phyloP scores from a whole-genome alignment of 495 filamentous ascomycete genomes.

The Podospora conica region DNA sequence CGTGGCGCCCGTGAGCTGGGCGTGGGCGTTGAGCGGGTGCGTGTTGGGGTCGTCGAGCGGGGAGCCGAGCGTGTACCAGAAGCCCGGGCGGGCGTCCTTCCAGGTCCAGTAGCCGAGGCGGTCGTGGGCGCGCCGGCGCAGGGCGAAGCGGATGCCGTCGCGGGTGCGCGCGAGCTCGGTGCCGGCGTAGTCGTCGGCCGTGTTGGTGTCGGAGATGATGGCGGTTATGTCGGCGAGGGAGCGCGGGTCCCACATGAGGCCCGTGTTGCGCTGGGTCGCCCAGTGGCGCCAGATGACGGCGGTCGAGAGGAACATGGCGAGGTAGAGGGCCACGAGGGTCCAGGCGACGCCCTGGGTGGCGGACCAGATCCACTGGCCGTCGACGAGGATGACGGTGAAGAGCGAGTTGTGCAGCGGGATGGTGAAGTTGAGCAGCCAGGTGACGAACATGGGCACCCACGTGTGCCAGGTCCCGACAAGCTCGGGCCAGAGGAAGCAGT shows the following conservation, averaged over 20 bases:
- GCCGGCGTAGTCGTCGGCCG: slow-evolving; percentile 54
- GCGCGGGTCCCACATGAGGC: slow-evolving; percentile 78
- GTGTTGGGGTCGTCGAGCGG: slow-evolving; percentile 28
- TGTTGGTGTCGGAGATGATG: slow-evolving; percentile 73
- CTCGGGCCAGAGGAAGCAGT: slow-evolving; percentile 44
- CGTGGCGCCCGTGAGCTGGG: slow-evolving; percentile 22
- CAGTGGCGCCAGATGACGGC: slow-evolving; percentile 44
- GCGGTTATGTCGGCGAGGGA: slow-evolving; percentile 72
- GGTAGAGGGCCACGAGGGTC: slow-evolving; percentile 68
- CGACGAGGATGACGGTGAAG: slow-evolving; percentile 39
- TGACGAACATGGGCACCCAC: slow-evolving; percentile 37
- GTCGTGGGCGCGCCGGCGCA: slow-evolving; percentile 48
- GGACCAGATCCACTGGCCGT: slow-evolving; percentile 66
- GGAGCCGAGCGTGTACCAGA: slow-evolving; percentile 41
- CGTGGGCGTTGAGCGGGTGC: slow-evolving; percentile 13
- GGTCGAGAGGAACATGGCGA: slow-evolving; percentile 55
- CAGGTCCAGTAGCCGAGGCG: slow-evolving; percentile 79
- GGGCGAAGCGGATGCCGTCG: slow-evolving; percentile 39
- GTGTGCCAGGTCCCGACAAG: slow-evolving; percentile 40
- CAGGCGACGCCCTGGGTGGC: slow-evolving; percentile 70
- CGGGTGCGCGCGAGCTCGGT: slow-evolving; percentile 53
- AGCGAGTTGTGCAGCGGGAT: slow-evolving; percentile 43
- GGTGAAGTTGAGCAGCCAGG: slow-evolving; percentile 43
- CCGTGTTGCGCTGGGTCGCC: slow-evolving; percentile 52
- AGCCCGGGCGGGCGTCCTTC: slow-evolving; percentile 36